Evolutionary conservation across 148 eudicot genomes (phyloP).

Genomic region (Diospyros kaki): DNA sequence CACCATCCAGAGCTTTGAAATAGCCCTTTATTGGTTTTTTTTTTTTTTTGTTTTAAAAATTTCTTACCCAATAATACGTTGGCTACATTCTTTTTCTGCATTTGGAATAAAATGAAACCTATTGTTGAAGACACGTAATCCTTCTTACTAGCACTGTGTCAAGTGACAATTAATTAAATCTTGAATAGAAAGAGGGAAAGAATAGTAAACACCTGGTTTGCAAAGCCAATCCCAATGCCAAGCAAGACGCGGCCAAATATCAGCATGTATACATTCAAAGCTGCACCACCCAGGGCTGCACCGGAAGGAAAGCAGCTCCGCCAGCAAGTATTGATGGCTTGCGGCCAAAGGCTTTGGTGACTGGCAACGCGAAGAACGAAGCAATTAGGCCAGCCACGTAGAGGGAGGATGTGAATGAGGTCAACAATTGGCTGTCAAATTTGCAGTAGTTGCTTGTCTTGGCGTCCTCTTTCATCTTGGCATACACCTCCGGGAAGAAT

Average conservation of each 20-base stretch:
- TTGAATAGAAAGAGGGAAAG: not conserved
- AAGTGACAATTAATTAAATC: no score
- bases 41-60: no score
- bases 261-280: constrained; percentile 13
- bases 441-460: constrained; percentile 7
- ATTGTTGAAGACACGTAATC: no score
- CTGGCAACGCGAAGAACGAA: constrained; percentile 9
- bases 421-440: constrained; percentile 14
- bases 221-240: constrained; percentile 23
- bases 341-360: constrained; percentile 10
- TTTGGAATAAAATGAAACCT: no score
- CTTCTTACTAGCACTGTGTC: no score
- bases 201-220: constrained; percentile 14
- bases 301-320: constrained; percentile 14
- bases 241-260: constrained; percentile 19
- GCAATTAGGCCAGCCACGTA: constrained; percentile 18
- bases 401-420: constrained; percentile 18
- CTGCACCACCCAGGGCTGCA: constrained; percentile 1
- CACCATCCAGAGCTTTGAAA: no score
- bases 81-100: no score
- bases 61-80: no score
- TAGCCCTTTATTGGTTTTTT: no score
- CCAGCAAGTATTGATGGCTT: not conserved
- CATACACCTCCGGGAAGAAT: no score
- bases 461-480: no score